phyloP scores from a whole-genome alignment of 169 alveolate species.

The Plasmodium berghei region DNA sequence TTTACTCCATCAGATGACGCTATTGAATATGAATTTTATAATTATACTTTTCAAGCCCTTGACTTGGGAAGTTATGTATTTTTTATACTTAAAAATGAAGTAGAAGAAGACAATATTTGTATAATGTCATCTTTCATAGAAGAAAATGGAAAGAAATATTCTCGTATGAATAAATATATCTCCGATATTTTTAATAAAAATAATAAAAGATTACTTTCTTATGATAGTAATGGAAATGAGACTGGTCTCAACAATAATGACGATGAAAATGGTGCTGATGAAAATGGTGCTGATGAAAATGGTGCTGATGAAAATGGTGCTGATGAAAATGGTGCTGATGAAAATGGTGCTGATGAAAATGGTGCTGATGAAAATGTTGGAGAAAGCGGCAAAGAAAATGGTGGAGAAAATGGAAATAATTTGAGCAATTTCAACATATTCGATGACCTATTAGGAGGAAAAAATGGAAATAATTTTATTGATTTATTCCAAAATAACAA shows the following conservation, averaged over 20 bases:
- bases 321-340: constrained; percentile 3
- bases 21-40: constrained; percentile 68
- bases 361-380: not conserved
- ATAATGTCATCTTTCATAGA: constrained; percentile 57
- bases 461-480: constrained; percentile 38
- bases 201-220: constrained; percentile 49
- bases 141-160: constrained; percentile 66
- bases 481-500: constrained; percentile 53
- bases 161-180: constrained; percentile 40
- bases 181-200: constrained; percentile 48
- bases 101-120: constrained; percentile 58
- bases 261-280: not conserved
- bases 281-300: not conserved
- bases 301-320: not conserved
- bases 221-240: constrained; percentile 2
- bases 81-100: constrained; percentile 52
- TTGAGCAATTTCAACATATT: constrained; percentile 38
- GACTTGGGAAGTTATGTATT: constrained; percentile 51
- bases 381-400: not conserved
- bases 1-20: constrained; percentile 65
- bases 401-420: constrained; percentile 5
- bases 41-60: constrained; percentile 55
- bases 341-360: not conserved
- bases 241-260: not conserved
- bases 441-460: constrained; percentile 35